These are phyloP conservation scores for Mycena epipterygia DNA, from an alignment of 768 basidiomycete species.

Conservation along the genomic window DNA sequence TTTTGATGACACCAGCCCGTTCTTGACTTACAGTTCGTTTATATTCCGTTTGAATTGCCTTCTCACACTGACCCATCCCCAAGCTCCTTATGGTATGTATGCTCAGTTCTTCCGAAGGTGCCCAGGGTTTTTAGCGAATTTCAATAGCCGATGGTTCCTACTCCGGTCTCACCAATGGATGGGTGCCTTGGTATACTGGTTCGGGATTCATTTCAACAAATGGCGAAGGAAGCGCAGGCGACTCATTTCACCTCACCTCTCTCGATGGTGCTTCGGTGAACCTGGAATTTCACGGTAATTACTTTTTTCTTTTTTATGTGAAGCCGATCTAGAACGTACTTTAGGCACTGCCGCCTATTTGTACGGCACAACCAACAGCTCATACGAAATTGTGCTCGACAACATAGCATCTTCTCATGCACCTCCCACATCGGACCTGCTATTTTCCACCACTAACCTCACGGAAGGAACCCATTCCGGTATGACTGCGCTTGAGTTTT, in stretches of 20 bases:
- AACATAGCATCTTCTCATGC: not conserved
- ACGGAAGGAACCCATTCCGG: slow-evolving; percentile 4
- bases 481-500: not conserved
- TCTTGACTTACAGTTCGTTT: slow-evolving; percentile 41
- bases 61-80: not conserved
- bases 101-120: not conserved
- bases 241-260: slow-evolving; percentile 25
- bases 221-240: slow-evolving; percentile 15
- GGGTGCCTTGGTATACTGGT: slow-evolving; percentile 15
- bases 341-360: slow-evolving; percentile 21
- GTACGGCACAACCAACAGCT: slow-evolving; percentile 21
- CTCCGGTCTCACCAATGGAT: slow-evolving; percentile 21
- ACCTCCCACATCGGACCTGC: not conserved
- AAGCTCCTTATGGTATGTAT: slow-evolving; percentile 31
- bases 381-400: slow-evolving; percentile 20
- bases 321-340: not conserved
- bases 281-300: slow-evolving; percentile 19
- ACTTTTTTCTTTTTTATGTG: not conserved
- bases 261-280: slow-evolving; percentile 21
- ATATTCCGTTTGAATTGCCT: not conserved
- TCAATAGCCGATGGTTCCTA: slow-evolving; percentile 14
- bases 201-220: slow-evolving; percentile 9
- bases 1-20: slow-evolving; percentile 5
- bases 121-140: not conserved
- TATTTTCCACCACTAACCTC: slow-evolving; percentile 13